These are phyloP conservation scores for Bacidia gigantensis DNA, from an alignment of 495 filamentous ascomycete genomes.

Conservation along the genomic window DNA sequence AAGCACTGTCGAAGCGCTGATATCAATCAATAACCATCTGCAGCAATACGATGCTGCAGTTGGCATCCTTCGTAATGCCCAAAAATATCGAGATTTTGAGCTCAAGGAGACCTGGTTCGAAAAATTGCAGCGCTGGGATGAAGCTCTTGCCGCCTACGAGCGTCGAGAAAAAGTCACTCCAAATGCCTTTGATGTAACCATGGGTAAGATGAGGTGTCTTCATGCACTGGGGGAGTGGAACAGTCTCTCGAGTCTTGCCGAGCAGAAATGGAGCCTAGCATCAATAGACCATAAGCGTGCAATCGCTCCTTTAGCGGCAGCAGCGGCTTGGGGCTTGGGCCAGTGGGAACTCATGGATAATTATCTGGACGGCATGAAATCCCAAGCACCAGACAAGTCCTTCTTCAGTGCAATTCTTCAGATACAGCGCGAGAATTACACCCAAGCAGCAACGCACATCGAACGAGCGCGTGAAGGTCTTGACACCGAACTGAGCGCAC, in stretches of 20 bases:
- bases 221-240: conserved; percentile 98
- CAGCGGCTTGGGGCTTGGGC: conserved; percentile 91
- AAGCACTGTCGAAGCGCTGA: conserved; percentile 89
- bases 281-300: conserved; percentile 66
- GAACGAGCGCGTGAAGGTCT: conserved; percentile 84
- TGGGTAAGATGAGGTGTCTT: conserved; percentile 98
- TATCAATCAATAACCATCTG: conserved; percentile 96
- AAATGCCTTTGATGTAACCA: conserved; percentile 75
- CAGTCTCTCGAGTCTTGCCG: conserved; percentile 67
- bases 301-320: conserved; percentile 86
- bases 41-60: conserved; percentile 97
- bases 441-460: conserved; percentile 71
- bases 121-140: conserved; percentile 95
- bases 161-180: conserved; percentile 60
- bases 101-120: conserved; percentile 97
- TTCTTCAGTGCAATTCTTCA: conserved; percentile 95
- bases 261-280: conserved; percentile 86
- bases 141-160: conserved; percentile 84
- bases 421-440: conserved; percentile 88
- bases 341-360: conserved; percentile 98
- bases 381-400: conserved; percentile 77
- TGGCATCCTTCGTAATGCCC: conserved; percentile 86
- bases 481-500: conserved; percentile 84
- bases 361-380: conserved; percentile 88
- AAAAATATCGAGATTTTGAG: conserved; percentile 86